Evolutionary conservation across 1,284 basidiomycete species (phyloP), one percentile per base, ranked within the genome.

Genomic region (Uromyces viciae-fabae): DNA sequence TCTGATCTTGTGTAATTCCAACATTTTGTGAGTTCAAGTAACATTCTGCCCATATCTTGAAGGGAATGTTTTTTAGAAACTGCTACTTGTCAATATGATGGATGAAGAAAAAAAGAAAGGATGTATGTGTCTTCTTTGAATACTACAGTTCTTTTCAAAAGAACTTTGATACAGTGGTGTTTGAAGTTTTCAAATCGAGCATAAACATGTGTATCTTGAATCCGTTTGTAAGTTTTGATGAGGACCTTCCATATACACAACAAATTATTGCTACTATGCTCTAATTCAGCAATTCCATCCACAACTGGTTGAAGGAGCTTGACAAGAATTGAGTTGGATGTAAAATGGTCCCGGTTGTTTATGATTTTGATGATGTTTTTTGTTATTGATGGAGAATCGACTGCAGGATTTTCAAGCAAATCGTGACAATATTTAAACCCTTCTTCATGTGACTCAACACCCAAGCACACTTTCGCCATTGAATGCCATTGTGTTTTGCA

Each of bases 61-160:
- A 71, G 4, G 9, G 42, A 46, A 22, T 71, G 58, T 9, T 71
- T 49, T 40, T 33, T 17, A 4, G 62, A 64, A 8, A 64, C 62
- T 42, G 40, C 36, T n/a, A 69, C 66, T 9, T 22, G 17, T 28
- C 31, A 25, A 49, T 71, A 71, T 5, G 68, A 2, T 7, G 68
- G 68, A n/a, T 66, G 62, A 40, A 72, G 42, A 49, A 74, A 74
- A 36, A 74, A 74, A 36, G 49, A 14, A 3, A 74, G 22, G 25
- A 74, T 58, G 25, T 74, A 74, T n/a, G 58, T 74, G 42, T 74
- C 49, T 15, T 54, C 52, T 2, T 58, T 15, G 33, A 33, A 74
- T 11, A 56, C 46, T 38, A 31, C 9, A n/a, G 28, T n/a, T 58
- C n/a, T 33, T 3, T 2, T 3, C 8, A 7, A 31, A 7, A 74